Percentiles rank a stretch among this genome's conserved stretches.
Conservation (phyloP, 106 monocot species). For the Agapanthus africanus region DNA sequence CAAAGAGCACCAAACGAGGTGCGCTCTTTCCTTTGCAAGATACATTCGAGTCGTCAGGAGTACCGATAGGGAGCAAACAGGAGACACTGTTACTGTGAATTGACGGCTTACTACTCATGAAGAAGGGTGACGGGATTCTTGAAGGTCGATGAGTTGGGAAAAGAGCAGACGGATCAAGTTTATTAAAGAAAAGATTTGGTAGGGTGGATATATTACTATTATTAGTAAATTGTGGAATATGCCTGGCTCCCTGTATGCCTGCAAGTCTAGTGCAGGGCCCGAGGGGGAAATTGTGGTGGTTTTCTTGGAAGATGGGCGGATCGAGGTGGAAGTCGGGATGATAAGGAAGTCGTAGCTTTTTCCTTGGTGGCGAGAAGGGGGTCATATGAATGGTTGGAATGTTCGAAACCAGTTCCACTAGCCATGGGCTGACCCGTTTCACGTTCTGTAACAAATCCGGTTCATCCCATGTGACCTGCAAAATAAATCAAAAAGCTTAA, state of each 20-base stretch:
- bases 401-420: conserved; percentile 48
- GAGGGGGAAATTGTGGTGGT: conserved; percentile 9
- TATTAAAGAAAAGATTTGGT: conserved; percentile 12
- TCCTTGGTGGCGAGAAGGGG: conserved; percentile 46
- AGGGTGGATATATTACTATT: neutral
- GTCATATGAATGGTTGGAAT: conserved; percentile 32
- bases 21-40: neutral
- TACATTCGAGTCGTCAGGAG: neutral
- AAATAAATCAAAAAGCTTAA: neutral
- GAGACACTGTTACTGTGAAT: conserved; percentile 26
- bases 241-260: conserved; percentile 43
- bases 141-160: conserved; percentile 11
- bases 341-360: conserved; percentile 32
- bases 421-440: conserved; percentile 57
- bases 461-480: conserved; percentile 69
- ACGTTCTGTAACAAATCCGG: conserved; percentile 61
- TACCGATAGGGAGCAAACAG: conserved; percentile 31
- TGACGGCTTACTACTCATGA: no score
- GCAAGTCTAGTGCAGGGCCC: conserved; percentile 27
- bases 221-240: neutral
- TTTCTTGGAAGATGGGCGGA: conserved; percentile 17
- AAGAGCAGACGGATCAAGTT: conserved; percentile 1
- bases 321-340: conserved; percentile 22
- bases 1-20: conserved; percentile 7
- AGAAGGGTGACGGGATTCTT: no score